These are phyloP conservation scores for Trebouxia gelatinosa DNA, from an alignment of 163 green algal species.

Conservation along the genomic window DNA sequence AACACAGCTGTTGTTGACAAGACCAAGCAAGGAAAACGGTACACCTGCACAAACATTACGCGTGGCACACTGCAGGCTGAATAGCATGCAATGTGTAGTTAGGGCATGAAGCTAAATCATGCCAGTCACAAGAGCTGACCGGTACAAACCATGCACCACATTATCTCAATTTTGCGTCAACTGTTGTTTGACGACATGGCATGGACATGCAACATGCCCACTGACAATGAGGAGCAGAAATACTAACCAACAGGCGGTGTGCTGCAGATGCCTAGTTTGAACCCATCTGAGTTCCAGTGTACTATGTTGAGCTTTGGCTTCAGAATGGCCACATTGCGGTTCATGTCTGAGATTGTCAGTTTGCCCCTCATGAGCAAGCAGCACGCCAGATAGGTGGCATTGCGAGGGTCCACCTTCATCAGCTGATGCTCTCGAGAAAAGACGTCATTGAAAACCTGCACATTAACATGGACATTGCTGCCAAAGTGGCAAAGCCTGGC, in stretches of 20 bases:
- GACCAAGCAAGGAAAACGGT: conserved; percentile 42
- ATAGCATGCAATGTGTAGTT: neutral
- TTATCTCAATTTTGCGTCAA: too few relatives aligned
- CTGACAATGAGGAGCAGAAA: conserved; percentile 26
- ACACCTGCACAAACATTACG: conserved; percentile 50
- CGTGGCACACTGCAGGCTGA: too few relatives aligned
- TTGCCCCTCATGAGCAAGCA: conserved; percentile 67
- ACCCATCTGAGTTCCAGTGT: conserved; percentile 77
- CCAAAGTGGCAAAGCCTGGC: too few relatives aligned
- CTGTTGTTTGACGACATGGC: too few relatives aligned
- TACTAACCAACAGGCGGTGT: conserved; percentile 54
- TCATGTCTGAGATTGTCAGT: conserved; percentile 64
- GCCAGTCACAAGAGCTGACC: neutral
- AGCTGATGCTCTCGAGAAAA: conserved; percentile 69
- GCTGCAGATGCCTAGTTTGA: conserved; percentile 79
- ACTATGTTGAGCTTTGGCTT: conserved; percentile 60
- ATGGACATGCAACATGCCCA: neutral
- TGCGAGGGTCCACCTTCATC: conserved; percentile 59
- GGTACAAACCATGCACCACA: neutral
- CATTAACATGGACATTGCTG: too few relatives aligned
- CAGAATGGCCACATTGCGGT: conserved; percentile 64
- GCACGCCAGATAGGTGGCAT: conserved; percentile 74
- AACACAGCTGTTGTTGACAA: conserved; percentile 82
- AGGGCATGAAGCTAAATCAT: neutral
- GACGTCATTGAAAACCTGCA: conserved; percentile 72